A percentile compares a stretch with the other conserved stretches of the same genome.
Conservation (phyloP, 306 rosid species). For the Leucaena leucocephala region DNA sequence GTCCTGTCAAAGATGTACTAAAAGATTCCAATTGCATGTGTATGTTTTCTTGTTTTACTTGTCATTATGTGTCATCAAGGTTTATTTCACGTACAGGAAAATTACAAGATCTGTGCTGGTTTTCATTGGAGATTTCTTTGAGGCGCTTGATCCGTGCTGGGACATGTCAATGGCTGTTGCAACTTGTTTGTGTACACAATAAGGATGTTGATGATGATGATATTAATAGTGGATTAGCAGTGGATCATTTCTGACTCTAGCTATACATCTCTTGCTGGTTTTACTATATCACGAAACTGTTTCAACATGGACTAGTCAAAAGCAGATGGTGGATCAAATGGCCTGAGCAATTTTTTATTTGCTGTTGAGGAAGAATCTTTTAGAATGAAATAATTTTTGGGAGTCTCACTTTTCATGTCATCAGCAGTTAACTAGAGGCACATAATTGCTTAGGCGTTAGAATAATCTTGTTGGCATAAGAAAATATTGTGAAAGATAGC, state of each 20-base stretch:
- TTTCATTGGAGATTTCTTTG: slow-evolving; percentile 23
- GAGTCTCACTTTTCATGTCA: slow-evolving; percentile 32
- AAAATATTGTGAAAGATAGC: slow-evolving; percentile 3
- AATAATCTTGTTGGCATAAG: not conserved
- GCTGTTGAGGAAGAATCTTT: slow-evolving; percentile 22
- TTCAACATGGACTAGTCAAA: slow-evolving; percentile 44
- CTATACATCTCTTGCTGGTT: slow-evolving; percentile 20
- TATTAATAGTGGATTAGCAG: slow-evolving; percentile 36
- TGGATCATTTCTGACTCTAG: slow-evolving; percentile 17
- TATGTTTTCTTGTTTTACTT: not conserved
- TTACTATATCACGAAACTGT: slow-evolving; percentile 14
- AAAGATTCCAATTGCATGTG: slow-evolving; percentile 23
- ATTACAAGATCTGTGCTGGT: slow-evolving; percentile 35
- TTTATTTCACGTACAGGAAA: slow-evolving; percentile 28
- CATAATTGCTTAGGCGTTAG: not conserved
- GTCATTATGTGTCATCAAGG: not conserved
- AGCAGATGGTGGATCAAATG: slow-evolving; percentile 36
- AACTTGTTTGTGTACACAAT: slow-evolving; percentile 30
- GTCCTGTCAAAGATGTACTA: slow-evolving; percentile 2
- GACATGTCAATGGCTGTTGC: slow-evolving; percentile 42
- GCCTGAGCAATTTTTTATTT: slow-evolving; percentile 16
- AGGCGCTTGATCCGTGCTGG: slow-evolving; percentile 33
- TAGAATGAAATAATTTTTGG: slow-evolving; percentile 18
- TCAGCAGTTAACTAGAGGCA: slow-evolving; percentile 10
- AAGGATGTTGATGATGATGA: slow-evolving; percentile 34